A percentile compares a stretch with the other conserved stretches of the same genome.
Evolutionary conservation across 1,284 basidiomycete genomes (phyloP).

Genomic region (Microbotryum silenes-acaulis): DNA sequence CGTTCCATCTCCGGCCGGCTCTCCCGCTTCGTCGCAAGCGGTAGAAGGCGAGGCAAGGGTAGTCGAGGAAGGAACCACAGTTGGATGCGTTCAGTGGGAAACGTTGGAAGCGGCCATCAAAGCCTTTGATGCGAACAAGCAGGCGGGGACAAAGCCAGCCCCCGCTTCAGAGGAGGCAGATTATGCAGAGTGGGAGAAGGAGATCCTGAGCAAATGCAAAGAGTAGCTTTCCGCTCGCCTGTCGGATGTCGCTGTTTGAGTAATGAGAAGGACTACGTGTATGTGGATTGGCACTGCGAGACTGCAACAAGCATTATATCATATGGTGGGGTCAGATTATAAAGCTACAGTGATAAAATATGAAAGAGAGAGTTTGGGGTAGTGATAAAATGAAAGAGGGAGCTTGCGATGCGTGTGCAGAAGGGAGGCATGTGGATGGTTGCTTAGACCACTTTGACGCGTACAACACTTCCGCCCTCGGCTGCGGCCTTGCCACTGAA

Average conservation of each 20-base stretch:
- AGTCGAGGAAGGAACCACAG: neutral
- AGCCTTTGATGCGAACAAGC: conserved; percentile 17
- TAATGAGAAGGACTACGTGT: too few species aligned
- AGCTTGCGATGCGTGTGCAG: too few species aligned
- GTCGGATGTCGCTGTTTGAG: too few species aligned
- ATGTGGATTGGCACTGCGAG: too few species aligned
- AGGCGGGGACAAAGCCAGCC: conserved; percentile 33
- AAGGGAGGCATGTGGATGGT: too few species aligned
- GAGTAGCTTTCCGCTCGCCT: neutral
- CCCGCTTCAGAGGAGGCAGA: conserved; percentile 14
- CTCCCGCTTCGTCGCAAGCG: neutral
- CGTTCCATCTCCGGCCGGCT: conserved; percentile 7
- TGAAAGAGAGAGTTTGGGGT: too few species aligned
- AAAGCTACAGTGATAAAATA: too few species aligned
- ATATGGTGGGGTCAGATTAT: too few species aligned
- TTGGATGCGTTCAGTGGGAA: conserved; percentile 34
- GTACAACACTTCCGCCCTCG: conserved; percentile 9
- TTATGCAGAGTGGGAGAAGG: conserved; percentile 56
- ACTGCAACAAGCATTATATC: too few species aligned
- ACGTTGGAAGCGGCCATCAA: conserved; percentile 31
- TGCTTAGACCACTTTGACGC: conserved; percentile 12
- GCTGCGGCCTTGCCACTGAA: conserved; percentile 13
- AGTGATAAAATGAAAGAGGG: too few species aligned
- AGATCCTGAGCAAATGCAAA: conserved; percentile 50
- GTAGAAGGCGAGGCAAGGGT: neutral